Conservation (phyloP, 805 yeast species). For the Candida maris region DNA sequence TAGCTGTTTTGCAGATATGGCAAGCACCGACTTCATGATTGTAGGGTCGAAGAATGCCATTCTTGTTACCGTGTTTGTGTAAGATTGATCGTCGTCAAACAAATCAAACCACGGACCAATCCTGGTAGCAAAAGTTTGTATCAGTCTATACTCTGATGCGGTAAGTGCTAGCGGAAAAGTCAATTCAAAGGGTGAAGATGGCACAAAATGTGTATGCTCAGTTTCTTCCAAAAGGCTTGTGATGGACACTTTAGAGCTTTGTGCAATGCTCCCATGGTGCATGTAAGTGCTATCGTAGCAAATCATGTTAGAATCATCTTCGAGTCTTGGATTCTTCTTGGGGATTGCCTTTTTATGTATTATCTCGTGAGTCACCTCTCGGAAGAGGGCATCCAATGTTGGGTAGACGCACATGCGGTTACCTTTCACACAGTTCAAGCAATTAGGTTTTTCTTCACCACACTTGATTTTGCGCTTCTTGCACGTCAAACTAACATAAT, state of each 20-base stretch:
- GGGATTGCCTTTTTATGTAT: not conserved
- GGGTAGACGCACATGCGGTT: constrained; percentile 8
- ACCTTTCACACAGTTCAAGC: constrained; percentile 6
- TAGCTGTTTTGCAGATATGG: constrained; percentile 12
- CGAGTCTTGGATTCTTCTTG: no score
- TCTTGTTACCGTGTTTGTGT: constrained; percentile 7
- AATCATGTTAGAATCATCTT: no score
- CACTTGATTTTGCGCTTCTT: constrained; percentile 13
- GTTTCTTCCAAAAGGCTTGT: constrained; percentile 2
- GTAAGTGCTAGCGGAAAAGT: constrained; percentile 2
- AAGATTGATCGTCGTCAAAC: constrained; percentile 8
- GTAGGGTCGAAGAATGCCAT: constrained; percentile 11
- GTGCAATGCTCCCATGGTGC: no score
- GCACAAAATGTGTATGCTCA: not conserved
- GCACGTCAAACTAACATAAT: constrained; percentile 6
- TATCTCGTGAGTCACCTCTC: constrained; percentile 1
- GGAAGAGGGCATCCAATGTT: constrained; percentile 2
- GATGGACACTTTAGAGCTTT: constrained; percentile 1
- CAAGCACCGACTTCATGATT: constrained; percentile 10
- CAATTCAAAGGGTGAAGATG: not conserved
- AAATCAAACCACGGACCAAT: constrained; percentile 13
- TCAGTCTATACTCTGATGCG: constrained; percentile 3
- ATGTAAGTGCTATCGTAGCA: no score
- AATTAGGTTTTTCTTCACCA: constrained; percentile 7
- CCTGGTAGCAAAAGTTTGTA: constrained; percentile 9